Evolutionary conservation across 441 rosid species (phyloP).

Genomic region (Manihot esculenta): DNA sequence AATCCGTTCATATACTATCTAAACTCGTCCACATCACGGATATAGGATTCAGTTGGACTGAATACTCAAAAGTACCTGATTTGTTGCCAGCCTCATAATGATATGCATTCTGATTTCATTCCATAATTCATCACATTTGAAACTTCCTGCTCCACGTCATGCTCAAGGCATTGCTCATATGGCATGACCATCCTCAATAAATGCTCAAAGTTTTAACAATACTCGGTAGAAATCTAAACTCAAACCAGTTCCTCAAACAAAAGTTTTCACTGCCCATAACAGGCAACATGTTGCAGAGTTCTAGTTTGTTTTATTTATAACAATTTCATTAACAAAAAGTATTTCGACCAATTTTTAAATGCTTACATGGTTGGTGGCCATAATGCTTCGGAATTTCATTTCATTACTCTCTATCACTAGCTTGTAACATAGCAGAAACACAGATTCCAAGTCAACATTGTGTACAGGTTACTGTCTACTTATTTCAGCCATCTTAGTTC

Average conservation of each 20-base stretch:
- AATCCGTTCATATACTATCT: too few species aligned
- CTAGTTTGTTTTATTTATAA: background rate
- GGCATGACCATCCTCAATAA: background rate
- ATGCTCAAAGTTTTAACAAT: background rate
- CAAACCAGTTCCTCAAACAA: background rate
- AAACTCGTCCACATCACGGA: too few species aligned
- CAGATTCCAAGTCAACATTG: background rate
- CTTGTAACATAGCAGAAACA: background rate
- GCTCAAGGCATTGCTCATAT: background rate
- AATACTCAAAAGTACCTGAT: too few species aligned
- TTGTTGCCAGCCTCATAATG: too few species aligned
- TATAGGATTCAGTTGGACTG: too few species aligned
- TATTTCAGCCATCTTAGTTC: background rate
- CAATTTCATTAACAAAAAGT: background rate
- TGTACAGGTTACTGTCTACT: background rate
- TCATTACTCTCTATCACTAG: background rate
- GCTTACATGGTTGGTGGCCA: background rate
- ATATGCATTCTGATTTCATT: too few species aligned
- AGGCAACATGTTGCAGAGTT: background rate
- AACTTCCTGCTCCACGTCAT: background rate
- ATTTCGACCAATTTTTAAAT: background rate
- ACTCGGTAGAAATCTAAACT: background rate
- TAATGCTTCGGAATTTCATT: background rate
- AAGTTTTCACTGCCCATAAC: background rate
- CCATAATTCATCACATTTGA: background rate